Evolutionary conservation across 1,139 yeast species (phyloP), one percentile per base, ranked within the genome.

Genomic region (Blastobotrys illinoisensis): DNA sequence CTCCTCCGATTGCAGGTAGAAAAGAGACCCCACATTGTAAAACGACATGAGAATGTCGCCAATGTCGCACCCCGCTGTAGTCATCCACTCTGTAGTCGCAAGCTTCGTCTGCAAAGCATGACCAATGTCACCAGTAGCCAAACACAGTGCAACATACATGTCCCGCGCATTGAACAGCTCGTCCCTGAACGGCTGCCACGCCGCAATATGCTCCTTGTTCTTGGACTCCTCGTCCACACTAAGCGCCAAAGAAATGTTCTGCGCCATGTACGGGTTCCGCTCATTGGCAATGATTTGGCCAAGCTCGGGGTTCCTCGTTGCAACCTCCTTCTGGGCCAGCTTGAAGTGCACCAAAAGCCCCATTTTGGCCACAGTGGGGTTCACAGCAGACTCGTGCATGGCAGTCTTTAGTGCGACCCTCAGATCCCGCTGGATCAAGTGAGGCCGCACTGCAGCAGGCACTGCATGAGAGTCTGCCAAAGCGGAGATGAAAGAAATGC

Each of bases 141-240:
- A 69, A 60, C 88, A 83, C 44, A 83, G 75, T 1, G 90, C 88
- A 7, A 85, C 80, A 58, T 83, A 78, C 56, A 87, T 66, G 62
- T 87, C 93, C 72, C 89, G 76, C 1, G 88, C 86, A 56, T 82
- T 82, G 70, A 88, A 85, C 59, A 84, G 79, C 66, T 88, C 96
- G 59, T 85, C 89, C 36, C 84, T 74, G 63, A 85, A 87, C 2
- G 91, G 90, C 59, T 79, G 81, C 87, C 88, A 71, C n/a, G 71
- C 66, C 14, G 59, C 60, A 11, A 56, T 32, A 18, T 58, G 51
- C 52, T 60, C 60, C n/a, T 48, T 21, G 14, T 46, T 32, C 2
- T 43, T 28, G 14, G 49, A 43, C 18, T 44, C 46, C 13, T 48
- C 48, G 20, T 48, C 51, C 2, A 52, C 6, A 1, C 14, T 16